These are phyloP conservation scores for Galerina marginata DNA, from an alignment of 768 basidiomycete species.

Conservation along the genomic window DNA sequence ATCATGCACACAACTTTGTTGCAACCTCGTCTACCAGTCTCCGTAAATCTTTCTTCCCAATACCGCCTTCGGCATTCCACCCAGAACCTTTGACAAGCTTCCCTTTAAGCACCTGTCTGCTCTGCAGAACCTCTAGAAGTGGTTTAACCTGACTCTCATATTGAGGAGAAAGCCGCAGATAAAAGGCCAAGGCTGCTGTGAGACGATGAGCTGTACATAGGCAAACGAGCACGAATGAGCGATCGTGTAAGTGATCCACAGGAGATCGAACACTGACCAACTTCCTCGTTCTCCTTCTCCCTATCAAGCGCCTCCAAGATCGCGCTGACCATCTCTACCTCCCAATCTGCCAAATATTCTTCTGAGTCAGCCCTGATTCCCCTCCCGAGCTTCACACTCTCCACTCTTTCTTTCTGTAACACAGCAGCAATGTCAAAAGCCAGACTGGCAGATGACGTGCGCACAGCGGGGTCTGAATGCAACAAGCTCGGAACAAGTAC, in stretches of 20 bases:
- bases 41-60: constrained; percentile 69
- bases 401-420: constrained; percentile 67
- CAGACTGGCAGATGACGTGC: constrained; percentile 82
- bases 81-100: constrained; percentile 58
- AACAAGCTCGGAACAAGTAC: constrained; percentile 72
- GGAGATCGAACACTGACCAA: constrained; percentile 56
- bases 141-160: constrained; percentile 57
- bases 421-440: constrained; percentile 76
- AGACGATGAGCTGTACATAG: constrained; percentile 74
- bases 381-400: constrained; percentile 31
- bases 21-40: constrained; percentile 72
- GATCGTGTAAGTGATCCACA: not conserved
- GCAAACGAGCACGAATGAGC: constrained; percentile 3
- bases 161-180: constrained; percentile 77
- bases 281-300: constrained; percentile 79
- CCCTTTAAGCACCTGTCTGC: constrained; percentile 55
- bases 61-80: constrained; percentile 52
- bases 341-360: constrained; percentile 79
- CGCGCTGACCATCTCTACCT: constrained; percentile 82
- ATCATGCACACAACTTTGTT: constrained; percentile 42
- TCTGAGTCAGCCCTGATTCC: constrained; percentile 39
- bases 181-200: constrained; percentile 75
- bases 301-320: constrained; percentile 78
- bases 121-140: constrained; percentile 76
- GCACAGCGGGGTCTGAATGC: constrained; percentile 68